phyloP scores from a whole-genome alignment of 176 grass and related monocot species.

The Bonia amplexicaulis region DNA sequence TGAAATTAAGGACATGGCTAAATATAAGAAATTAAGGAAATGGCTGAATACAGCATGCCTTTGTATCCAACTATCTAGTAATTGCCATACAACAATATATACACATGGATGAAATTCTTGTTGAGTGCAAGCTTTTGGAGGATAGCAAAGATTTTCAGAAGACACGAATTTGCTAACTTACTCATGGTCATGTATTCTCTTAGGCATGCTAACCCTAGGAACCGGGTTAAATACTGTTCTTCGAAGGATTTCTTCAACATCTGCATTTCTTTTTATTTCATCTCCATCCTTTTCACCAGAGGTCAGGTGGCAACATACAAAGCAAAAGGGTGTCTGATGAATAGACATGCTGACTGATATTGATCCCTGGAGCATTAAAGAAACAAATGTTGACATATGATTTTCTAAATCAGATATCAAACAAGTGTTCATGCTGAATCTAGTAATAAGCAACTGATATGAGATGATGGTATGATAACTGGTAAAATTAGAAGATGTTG shows the following conservation, averaged over 20 bases:
- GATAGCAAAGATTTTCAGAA: no score
- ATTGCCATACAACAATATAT: no score
- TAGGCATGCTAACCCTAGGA: slow-evolving; percentile 52
- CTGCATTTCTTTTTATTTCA: slow-evolving; percentile 77
- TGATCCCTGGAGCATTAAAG: slow-evolving; percentile 71
- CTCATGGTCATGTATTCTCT: slow-evolving; percentile 86
- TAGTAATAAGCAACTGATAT: not conserved
- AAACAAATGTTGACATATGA: slow-evolving; percentile 2
- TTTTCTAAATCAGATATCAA: not conserved
- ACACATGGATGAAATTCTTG: no score
- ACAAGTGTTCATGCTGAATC: not conserved
- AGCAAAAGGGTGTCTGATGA: slow-evolving; percentile 86
- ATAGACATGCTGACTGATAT: slow-evolving; percentile 99
- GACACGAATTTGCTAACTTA: slow-evolving; percentile 27
- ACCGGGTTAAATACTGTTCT: slow-evolving; percentile 72
- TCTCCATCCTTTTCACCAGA: slow-evolving; percentile 89
- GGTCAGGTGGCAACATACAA: slow-evolving; percentile 92
- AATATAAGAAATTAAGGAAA: no score
- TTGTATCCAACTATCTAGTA: no score
- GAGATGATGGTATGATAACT: not conserved
- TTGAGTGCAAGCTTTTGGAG: no score
- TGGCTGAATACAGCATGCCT: no score
- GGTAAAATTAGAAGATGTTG: not conserved
- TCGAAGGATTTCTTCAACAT: slow-evolving; percentile 94
- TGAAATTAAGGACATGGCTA: slow-evolving; percentile 39